These are phyloP conservation scores for Cladobotryum protrusum DNA, from an alignment of 2,329 filamentous ascomycete genomes.

Conservation along the genomic window DNA sequence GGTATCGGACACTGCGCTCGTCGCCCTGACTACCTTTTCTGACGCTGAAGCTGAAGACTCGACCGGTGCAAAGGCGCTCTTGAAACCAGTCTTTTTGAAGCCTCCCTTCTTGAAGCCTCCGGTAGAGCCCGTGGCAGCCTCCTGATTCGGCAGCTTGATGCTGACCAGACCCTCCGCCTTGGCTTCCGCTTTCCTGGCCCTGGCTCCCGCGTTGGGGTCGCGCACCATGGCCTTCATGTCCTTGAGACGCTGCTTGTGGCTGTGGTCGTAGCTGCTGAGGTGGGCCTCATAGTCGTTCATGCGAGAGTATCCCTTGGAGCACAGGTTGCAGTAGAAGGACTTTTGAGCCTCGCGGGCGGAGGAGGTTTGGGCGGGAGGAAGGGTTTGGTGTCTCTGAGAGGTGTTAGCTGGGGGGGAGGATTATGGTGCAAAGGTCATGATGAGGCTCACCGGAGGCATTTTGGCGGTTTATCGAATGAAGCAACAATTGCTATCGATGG, in stretches of 20 bases:
- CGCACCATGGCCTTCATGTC: constrained; percentile 82
- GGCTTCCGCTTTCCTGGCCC: constrained; percentile 63
- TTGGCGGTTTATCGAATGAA: constrained; percentile 13
- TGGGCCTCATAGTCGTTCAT: constrained; percentile 97
- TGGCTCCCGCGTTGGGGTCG: constrained; percentile 58
- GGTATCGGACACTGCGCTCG: constrained; percentile 22
- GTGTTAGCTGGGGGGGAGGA: constrained; percentile 26
- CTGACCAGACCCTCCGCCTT: constrained; percentile 63
- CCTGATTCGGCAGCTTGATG: constrained; percentile 51
- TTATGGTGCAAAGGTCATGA: constrained; percentile 37
- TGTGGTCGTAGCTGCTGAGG: constrained; percentile 89
- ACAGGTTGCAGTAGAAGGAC: constrained; percentile 80
- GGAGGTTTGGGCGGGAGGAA: constrained; percentile 52
- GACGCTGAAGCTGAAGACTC: constrained; percentile 23
- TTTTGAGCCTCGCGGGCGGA: constrained; percentile 70
- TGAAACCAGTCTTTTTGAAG: constrained; percentile 80
- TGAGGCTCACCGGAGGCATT: constrained; percentile 51
- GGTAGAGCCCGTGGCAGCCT: constrained; percentile 20
- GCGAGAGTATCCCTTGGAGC: constrained; percentile 88
- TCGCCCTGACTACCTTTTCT: background rate
- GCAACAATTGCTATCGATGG: too few relatives aligned
- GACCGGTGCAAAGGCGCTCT: constrained; percentile 62
- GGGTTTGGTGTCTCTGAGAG: constrained; percentile 49
- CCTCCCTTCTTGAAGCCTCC: constrained; percentile 60
- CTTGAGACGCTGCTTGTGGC: constrained; percentile 83